A percentile compares a stretch with the other conserved stretches of the same genome.
Evolutionary conservation across 441 rosid species (phyloP).

Genomic region (Jatropha podagrica): DNA sequence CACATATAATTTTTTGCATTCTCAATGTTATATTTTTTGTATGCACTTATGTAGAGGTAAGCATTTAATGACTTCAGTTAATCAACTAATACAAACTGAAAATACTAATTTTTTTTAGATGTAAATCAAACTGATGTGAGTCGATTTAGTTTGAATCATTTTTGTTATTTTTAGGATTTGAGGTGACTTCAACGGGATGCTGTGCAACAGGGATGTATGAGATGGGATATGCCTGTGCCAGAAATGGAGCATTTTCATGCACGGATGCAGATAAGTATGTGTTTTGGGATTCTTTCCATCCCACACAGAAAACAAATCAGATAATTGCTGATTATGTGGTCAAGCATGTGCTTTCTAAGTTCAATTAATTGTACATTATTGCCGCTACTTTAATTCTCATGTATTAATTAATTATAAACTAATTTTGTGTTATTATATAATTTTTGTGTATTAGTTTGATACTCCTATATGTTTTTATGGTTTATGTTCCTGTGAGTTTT

Average conservation of each 20-base stretch:
- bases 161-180: slow-evolving; percentile 40
- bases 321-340: slow-evolving; percentile 38
- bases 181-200: slow-evolving; percentile 39
- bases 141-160: too few species aligned
- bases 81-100: too few species aligned
- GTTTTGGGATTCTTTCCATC: slow-evolving; percentile 78
- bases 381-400: neutral
- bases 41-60: too few species aligned
- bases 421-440: too few species aligned
- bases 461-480: too few species aligned
- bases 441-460: too few species aligned
- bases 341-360: slow-evolving; percentile 12
- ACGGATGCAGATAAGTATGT: slow-evolving; percentile 47
- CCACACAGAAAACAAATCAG: slow-evolving; percentile 50
- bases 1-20: too few species aligned
- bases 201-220: slow-evolving; percentile 64
- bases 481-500: too few species aligned
- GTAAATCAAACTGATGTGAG: too few species aligned
- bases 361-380: neutral
- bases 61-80: too few species aligned
- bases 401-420: neutral
- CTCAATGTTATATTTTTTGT: too few species aligned
- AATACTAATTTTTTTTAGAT: too few species aligned
- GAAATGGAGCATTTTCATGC: slow-evolving; percentile 42
- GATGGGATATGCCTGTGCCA: slow-evolving; percentile 59